These are phyloP conservation scores for Rhipidocladum racemiflorum DNA, from an alignment of 176 grass and related monocot genomes.

Conservation along the genomic window DNA sequence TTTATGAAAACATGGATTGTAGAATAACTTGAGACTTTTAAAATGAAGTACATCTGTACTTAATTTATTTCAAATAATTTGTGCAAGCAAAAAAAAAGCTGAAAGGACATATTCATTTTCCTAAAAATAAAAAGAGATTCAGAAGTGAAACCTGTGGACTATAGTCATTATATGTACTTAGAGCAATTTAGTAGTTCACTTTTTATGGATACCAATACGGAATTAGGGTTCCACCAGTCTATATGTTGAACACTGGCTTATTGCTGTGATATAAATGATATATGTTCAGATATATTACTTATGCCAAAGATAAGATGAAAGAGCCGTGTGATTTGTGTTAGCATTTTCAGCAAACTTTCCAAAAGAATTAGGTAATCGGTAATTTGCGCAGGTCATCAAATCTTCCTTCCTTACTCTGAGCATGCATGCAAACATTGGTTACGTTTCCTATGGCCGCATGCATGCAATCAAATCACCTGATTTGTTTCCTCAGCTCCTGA, in stretches of 20 bases:
- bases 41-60: not conserved
- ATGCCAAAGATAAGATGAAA: slow-evolving; percentile 98
- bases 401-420: too few relatives aligned
- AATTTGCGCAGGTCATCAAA: too few relatives aligned
- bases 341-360: too few relatives aligned
- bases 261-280: slow-evolving; percentile 22
- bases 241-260: slow-evolving; percentile 1
- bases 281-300: slow-evolving; percentile 87
- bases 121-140: not conserved
- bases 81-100: not conserved
- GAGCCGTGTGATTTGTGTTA: too few relatives aligned
- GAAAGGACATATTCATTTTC: slow-evolving; percentile 1
- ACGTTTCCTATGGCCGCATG: too few relatives aligned
- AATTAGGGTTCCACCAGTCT: not conserved
- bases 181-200: not conserved
- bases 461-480: too few relatives aligned
- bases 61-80: not conserved
- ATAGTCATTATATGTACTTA: not conserved
- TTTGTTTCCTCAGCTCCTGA: too few relatives aligned
- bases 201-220: not conserved
- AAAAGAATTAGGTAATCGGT: too few relatives aligned
- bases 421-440: too few relatives aligned
- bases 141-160: not conserved
- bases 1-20: slow-evolving; percentile 12
- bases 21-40: not conserved